Base-by-base conservation (phyloP, 306 rosid species). In the Pyrus betulifolia region DNA sequence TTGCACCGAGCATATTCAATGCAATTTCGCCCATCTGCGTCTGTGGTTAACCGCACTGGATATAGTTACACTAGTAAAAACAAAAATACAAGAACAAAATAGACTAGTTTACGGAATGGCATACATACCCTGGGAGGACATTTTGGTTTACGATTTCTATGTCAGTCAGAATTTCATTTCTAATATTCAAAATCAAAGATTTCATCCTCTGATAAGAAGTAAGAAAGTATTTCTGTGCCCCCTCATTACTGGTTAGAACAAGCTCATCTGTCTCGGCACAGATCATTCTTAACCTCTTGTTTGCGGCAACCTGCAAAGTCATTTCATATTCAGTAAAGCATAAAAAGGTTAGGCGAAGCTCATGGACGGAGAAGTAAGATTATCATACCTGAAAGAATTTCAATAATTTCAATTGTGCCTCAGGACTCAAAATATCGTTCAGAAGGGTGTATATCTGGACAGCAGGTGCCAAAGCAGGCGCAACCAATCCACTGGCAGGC, bases 151-250 rank as follows among this genome's bases (percentile, higher is more conserved):
- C 79, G 38, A 84, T 78, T 65, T 81, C 46, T 18, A 78, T 65
- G 75, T 84, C 88, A 28, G 85, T 71, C n/a, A 71, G 45, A 74
- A 84, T 62, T 67, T 84, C 85, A 60, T 81, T 84, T 54, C 83
- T 71, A 21, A 81, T 38, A 61, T 42, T 75, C 23, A 18, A 14
- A 69, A 70, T 52, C 45, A 84, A 72, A 78, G 79, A 80, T 52
- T 55, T 84, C 79, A 84, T 78, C 66, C 51, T 84, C 75, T 59
- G 73, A 67, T 78, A 84, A 74, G 69, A 58, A 46, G 46, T 55
- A 11, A 67, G 52, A 27, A 79, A 23, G 79, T 84, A 85, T 55
- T 19, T 66, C n/a, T 67, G 55, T 15, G 54, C 70, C 10, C 59
- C 74, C 45, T 28, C 69, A 54, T 72, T 62, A 18, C 51, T 70